Evolutionary conservation across 1,284 basidiomycete genomes (phyloP).

Genomic region (Trichosporon sp.): DNA sequence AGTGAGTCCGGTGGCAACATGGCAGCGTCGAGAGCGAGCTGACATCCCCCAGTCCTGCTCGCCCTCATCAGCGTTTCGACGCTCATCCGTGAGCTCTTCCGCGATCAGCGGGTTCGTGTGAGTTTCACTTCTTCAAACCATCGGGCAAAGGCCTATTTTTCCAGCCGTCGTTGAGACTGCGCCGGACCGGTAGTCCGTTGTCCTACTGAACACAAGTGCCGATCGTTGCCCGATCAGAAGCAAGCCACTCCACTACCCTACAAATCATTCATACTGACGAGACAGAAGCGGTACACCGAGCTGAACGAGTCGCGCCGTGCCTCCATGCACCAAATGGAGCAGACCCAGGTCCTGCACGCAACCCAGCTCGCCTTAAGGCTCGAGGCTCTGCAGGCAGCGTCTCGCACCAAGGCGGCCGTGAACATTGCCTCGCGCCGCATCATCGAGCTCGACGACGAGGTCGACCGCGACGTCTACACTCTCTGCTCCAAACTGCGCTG

Average conservation of each 20-base stretch:
- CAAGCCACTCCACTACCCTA: too few relatives aligned
- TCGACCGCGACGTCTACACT: constrained; percentile 4
- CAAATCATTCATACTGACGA: neutral
- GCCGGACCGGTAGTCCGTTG: too few relatives aligned
- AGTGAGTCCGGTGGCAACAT: neutral
- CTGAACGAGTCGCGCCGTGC: neutral
- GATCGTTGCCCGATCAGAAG: too few relatives aligned
- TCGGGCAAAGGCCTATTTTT: too few relatives aligned
- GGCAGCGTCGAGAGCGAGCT: neutral
- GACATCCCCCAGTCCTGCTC: neutral
- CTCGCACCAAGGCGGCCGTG: neutral
- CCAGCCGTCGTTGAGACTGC: neutral
- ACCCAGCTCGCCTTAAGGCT: neutral
- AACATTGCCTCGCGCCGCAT: neutral
- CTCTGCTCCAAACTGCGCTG: neutral
- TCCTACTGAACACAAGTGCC: too few relatives aligned
- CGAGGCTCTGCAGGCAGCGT: neutral
- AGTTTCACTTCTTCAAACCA: too few relatives aligned
- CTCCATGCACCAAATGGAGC: neutral
- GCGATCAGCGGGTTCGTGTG: neutral
- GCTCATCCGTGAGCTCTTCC: neutral
- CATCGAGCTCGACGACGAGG: constrained; percentile 5
- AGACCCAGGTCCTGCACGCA: neutral
- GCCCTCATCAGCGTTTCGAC: neutral
- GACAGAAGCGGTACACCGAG: neutral